A percentile compares a stretch with the other conserved stretches of the same genome.
Evolutionary conservation across 495 filamentous ascomycete species (phyloP).

Genomic region (Penicillium alfredii): DNA sequence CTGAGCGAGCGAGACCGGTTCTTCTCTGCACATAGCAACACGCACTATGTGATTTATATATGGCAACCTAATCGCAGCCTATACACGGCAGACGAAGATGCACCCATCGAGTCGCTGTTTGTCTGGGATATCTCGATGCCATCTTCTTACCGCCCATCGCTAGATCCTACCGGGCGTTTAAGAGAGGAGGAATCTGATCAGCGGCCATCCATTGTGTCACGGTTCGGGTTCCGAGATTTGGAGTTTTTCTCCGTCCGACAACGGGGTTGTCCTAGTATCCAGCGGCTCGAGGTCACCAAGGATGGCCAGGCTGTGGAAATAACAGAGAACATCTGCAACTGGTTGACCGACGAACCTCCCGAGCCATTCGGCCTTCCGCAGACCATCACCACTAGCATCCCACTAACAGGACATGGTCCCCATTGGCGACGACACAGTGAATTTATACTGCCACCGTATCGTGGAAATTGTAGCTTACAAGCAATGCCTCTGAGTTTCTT

Average conservation of each 20-base stretch:
- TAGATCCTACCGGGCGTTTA: conserved; percentile 44
- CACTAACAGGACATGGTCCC: conserved; percentile 48
- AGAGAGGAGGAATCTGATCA: conserved; percentile 26
- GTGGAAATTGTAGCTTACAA: conserved; percentile 29
- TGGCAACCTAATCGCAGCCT: conserved; percentile 60
- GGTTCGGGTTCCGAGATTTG: conserved; percentile 51
- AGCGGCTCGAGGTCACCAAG: conserved; percentile 49
- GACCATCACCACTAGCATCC: conserved; percentile 49
- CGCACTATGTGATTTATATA: conserved; percentile 60
- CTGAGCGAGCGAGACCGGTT: conserved; percentile 56
- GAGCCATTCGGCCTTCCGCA: conserved; percentile 18
- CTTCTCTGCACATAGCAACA: conserved; percentile 56
- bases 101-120: conserved; percentile 56
- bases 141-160: conserved; percentile 49
- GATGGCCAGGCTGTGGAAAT: conserved; percentile 35
- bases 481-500: conserved; percentile 17
- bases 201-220: conserved; percentile 48
- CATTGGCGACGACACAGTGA: conserved; percentile 44
- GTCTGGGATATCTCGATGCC: conserved; percentile 61
- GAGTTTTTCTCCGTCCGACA: conserved; percentile 55
- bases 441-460: conserved; percentile 36
- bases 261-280: conserved; percentile 46
- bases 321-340: conserved; percentile 46
- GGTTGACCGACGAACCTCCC: conserved; percentile 27
- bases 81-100: conserved; percentile 50